These are phyloP conservation scores for Passiflora organensis DNA, from an alignment of 345 rosid species.

Conservation along the genomic window DNA sequence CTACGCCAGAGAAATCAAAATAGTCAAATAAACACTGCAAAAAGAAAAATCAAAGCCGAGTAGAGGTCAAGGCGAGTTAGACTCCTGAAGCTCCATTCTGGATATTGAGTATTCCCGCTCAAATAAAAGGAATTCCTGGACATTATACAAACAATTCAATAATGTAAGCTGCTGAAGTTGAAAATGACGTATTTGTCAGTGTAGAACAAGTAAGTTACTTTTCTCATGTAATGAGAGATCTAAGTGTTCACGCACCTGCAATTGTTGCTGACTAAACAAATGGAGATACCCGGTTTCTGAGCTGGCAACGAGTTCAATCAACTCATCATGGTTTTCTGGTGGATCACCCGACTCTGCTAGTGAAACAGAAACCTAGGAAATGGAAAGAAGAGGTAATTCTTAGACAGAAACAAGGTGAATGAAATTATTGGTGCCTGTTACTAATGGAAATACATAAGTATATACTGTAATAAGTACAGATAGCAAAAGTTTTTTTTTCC, in stretches of 20 bases:
- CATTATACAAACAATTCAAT: not conserved
- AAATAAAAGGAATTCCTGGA: constrained; percentile 76
- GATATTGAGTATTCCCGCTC: constrained; percentile 77
- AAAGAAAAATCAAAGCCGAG: too few relatives aligned
- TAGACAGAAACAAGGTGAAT: not conserved
- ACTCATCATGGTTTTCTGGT: constrained; percentile 65
- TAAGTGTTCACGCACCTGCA: constrained; percentile 49
- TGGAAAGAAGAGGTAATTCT: not conserved
- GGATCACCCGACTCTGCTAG: constrained; percentile 62
- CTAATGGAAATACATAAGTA: not conserved
- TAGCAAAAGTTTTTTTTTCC: too few relatives aligned
- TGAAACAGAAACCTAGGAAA: constrained; percentile 68
- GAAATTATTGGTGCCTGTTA: not conserved
- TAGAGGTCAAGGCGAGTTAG: constrained; percentile 21
- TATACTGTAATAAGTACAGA: too few relatives aligned
- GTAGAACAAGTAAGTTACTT: not conserved
- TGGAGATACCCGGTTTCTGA: constrained; percentile 60
- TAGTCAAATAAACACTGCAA: too few relatives aligned
- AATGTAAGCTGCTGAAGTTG: constrained; percentile 14
- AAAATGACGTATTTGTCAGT: not conserved
- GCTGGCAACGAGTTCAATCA: constrained; percentile 74
- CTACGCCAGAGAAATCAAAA: too few relatives aligned
- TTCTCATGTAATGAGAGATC: not conserved
- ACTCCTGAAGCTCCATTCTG: constrained; percentile 72
- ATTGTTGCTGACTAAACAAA: constrained; percentile 83